These are phyloP conservation scores for Alternaria sp. DNA, from an alignment of 2,329 filamentous ascomycete genomes.

Conservation along the genomic window DNA sequence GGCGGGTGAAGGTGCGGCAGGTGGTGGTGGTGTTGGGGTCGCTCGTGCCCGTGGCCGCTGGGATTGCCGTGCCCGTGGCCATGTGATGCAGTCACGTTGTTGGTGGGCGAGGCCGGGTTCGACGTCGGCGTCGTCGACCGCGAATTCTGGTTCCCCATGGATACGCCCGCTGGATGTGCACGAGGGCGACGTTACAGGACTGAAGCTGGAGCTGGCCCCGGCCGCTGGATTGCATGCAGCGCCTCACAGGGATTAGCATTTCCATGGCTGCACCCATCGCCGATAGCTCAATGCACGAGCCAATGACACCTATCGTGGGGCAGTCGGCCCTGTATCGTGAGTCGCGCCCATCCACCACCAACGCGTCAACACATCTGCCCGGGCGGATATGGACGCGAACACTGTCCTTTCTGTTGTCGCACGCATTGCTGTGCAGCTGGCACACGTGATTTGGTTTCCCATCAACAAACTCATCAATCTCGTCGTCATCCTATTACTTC, in stretches of 20 bases:
- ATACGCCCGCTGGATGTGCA: conserved; percentile 1
- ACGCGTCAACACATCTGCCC: not conserved
- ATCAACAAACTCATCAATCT: conserved; percentile 47
- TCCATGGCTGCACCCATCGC: conserved; percentile 23
- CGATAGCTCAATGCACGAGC: conserved; percentile 24
- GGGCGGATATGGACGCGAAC: conserved; percentile 32
- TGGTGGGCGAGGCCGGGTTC: conserved; percentile 34
- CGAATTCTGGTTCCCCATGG: conserved; percentile 47
- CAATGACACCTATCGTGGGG: conserved; percentile 19
- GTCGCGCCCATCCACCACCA: not conserved
- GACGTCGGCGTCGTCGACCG: conserved; percentile 26
- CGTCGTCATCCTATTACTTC: conserved; percentile 52
- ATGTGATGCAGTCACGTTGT: conserved; percentile 30
- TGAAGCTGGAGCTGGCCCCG: conserved; percentile 16
- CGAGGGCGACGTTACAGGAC: conserved; percentile 1
- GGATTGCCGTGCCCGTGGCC: not conserved
- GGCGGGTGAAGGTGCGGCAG: conserved; percentile 18
- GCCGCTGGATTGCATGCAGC: conserved; percentile 27
- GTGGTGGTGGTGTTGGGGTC: conserved; percentile 15
- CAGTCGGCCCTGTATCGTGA: not conserved
- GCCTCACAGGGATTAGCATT: conserved; percentile 27
- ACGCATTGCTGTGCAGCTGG: not conserved
- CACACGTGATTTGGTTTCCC: conserved; percentile 48
- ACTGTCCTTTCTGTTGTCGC: conserved; percentile 35
- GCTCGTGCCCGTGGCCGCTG: not conserved